A percentile compares a stretch with the other conserved stretches of the same genome.
Conservation (phyloP, 495 filamentous ascomycete genomes). For the Acidiella bohemica region DNA sequence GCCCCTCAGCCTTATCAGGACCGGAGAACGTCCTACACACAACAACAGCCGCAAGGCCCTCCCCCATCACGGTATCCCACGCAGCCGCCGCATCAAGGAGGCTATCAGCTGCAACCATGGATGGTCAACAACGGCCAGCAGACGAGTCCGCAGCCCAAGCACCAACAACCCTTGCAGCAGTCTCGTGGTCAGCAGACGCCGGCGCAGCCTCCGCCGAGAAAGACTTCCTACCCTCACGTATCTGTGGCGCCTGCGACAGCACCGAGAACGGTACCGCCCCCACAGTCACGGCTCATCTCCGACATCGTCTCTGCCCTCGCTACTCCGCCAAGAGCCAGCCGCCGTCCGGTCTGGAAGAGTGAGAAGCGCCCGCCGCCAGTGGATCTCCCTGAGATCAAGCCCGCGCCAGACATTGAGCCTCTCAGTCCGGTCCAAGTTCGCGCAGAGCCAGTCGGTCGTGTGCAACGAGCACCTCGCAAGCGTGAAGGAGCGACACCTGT, state of each 20-base stretch:
- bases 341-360: conserved; percentile 9
- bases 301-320: conserved; percentile 13
- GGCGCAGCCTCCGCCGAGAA: background rate
- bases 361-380: conserved; percentile 8
- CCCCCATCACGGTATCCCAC: conserved; percentile 12
- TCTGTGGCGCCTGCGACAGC: conserved; percentile 4
- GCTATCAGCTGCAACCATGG: conserved; percentile 30
- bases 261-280: background rate
- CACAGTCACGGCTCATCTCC: conserved; percentile 1
- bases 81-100: conserved; percentile 21
- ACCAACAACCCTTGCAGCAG: conserved; percentile 11
- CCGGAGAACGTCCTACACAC: conserved; percentile 13
- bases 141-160: conserved; percentile 3
- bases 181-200: conserved; percentile 1
- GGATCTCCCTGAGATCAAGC: background rate
- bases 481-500: background rate
- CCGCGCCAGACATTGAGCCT: conserved; percentile 6
- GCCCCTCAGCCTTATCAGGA: conserved; percentile 17
- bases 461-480: too few species aligned
- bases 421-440: conserved; percentile 11
- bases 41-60: conserved; percentile 8
- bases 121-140: conserved; percentile 17
- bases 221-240: conserved; percentile 1
- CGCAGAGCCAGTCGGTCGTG: too few species aligned
- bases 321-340: conserved; percentile 5